Conservation (phyloP, 805 yeast species). For the Saccharomycopsis fibuligera region DNA sequence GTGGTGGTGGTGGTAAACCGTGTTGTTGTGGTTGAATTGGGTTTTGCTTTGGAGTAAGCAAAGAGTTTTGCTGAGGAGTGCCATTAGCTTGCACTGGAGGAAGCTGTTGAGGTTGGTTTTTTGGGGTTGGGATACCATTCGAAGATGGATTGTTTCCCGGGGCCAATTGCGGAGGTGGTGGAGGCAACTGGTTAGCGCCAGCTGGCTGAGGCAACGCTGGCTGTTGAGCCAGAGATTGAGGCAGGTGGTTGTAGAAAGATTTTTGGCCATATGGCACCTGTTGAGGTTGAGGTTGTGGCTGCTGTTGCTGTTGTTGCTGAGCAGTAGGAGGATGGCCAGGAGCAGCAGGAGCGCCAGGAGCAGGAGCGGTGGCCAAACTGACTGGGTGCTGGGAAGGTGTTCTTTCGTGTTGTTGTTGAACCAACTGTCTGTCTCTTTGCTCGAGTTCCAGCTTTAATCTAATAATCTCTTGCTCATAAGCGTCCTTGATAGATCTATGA, state of each 20-base stretch:
- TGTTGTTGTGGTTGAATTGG: background rate
- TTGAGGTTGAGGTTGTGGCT: constrained; percentile 22
- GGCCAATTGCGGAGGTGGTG: constrained; percentile 10
- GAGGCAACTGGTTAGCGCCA: constrained; percentile 23
- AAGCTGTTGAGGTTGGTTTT: constrained; percentile 16
- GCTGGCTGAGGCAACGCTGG: constrained; percentile 18
- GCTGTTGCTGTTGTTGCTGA: constrained; percentile 23
- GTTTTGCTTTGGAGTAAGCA: background rate
- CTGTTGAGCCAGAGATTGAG: constrained; percentile 20
- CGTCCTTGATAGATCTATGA: constrained; percentile 91
- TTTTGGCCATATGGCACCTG: constrained; percentile 13
- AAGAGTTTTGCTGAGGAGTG: constrained; percentile 6
- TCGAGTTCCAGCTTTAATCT: constrained; percentile 83
- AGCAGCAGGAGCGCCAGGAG: constrained; percentile 11
- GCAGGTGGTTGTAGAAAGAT: constrained; percentile 1
- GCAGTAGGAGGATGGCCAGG: constrained; percentile 11
- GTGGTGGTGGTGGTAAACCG: no score
- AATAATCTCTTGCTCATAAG: constrained; percentile 87
- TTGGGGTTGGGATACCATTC: constrained; percentile 22
- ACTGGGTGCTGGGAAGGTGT: constrained; percentile 12
- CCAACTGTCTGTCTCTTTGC: constrained; percentile 58
- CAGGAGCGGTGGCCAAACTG: constrained; percentile 17
- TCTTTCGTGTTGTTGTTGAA: constrained; percentile 28
- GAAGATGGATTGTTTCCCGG: constrained; percentile 19
- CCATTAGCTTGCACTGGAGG: constrained; percentile 8